phyloP scores from a whole-genome alignment of 805 yeast species.

The Yueomyces sp. region DNA sequence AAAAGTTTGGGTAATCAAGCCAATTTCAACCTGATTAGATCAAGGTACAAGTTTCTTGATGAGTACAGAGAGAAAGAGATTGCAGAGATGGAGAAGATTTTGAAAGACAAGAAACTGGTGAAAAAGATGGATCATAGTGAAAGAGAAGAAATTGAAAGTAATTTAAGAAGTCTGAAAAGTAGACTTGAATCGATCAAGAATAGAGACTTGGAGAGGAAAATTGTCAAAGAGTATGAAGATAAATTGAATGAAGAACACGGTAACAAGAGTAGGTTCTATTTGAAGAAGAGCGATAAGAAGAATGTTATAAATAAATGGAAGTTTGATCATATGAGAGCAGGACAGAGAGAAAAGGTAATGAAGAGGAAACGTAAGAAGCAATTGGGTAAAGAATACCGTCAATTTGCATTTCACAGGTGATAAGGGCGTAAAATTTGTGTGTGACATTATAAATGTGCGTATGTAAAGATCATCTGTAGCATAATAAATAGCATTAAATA shows the following conservation, averaged over 20 bases:
- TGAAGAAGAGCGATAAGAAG: constrained; percentile 59
- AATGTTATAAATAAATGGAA: constrained; percentile 66
- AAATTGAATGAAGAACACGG: constrained; percentile 32
- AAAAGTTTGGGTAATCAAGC: constrained; percentile 74
- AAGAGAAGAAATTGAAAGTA: constrained; percentile 36
- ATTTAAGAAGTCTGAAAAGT: constrained; percentile 52
- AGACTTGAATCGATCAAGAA: constrained; percentile 55
- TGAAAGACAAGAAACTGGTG: constrained; percentile 40
- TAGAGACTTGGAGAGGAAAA: constrained; percentile 60
- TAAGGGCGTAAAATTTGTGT: neutral
- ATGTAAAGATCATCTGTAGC: too few species aligned
- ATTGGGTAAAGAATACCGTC: constrained; percentile 65
- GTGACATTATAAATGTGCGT: too few species aligned
- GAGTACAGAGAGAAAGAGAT: constrained; percentile 74
- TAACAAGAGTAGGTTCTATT: constrained; percentile 38
- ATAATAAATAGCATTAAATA: too few species aligned
- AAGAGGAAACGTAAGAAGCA: constrained; percentile 80
- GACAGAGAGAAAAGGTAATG: constrained; percentile 67
- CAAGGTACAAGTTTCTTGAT: constrained; percentile 74
- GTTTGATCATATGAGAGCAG: constrained; percentile 57
- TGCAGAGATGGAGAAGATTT: constrained; percentile 37
- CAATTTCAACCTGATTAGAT: constrained; percentile 50
- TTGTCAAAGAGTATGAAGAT: constrained; percentile 46
- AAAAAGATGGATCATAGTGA: constrained; percentile 31
- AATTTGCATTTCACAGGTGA: constrained; percentile 28